Conservation (phyloP, 164 flowering plant species). For the Annona squamosa region DNA sequence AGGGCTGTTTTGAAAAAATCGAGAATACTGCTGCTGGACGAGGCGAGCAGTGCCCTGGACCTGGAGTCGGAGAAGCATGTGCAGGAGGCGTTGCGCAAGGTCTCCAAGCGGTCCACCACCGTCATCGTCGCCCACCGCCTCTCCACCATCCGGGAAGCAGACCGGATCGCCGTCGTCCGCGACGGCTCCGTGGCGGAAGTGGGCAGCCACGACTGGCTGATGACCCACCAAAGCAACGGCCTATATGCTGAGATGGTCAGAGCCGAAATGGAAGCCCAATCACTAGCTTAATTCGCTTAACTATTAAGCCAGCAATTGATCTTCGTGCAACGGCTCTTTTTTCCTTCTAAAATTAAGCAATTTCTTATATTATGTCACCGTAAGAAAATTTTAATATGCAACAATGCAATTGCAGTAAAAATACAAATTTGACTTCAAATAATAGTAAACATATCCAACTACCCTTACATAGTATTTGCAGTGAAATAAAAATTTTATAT, state of each 20-base stretch:
- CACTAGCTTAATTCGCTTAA: constrained; percentile 29
- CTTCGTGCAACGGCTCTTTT: neutral
- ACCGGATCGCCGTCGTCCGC: constrained; percentile 45
- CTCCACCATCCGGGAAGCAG: constrained; percentile 58
- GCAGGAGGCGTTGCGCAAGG: constrained; percentile 50
- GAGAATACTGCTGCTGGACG: constrained; percentile 52
- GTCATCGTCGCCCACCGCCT: constrained; percentile 67
- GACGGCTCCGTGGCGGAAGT: constrained; percentile 46
- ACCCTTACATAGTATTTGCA: too few relatives aligned
- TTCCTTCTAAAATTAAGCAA: neutral
- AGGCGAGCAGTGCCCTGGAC: constrained; percentile 78
- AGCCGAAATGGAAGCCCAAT: constrained; percentile 54
- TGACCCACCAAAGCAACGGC: constrained; percentile 45
- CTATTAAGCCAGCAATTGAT: neutral
- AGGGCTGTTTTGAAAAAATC: constrained; percentile 62
- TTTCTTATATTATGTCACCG: neutral
- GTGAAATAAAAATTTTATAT: too few relatives aligned
- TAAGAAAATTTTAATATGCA: neutral
- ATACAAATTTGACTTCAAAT: too few relatives aligned
- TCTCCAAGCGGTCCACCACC: constrained; percentile 43
- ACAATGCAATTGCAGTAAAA: too few relatives aligned
- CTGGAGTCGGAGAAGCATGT: constrained; percentile 69
- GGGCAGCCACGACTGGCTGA: constrained; percentile 58
- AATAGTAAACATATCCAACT: too few relatives aligned
- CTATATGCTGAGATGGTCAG: constrained; percentile 50